A percentile compares a stretch with the other conserved stretches of the same genome.
Conservation (phyloP, 768 basidiomycete species). For the Leccinum rimulosum region DNA sequence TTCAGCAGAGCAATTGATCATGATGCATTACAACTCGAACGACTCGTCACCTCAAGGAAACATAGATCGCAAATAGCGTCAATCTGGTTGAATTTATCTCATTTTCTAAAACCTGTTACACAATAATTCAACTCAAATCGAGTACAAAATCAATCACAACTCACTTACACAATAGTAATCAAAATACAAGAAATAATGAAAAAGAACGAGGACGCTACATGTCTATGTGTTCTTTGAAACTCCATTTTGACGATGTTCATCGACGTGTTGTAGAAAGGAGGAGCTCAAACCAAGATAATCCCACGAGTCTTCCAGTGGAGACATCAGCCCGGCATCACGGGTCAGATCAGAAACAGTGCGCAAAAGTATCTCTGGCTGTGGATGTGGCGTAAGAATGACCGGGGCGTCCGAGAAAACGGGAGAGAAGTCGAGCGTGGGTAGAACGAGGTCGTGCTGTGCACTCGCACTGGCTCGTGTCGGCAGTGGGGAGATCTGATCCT, state of each 20-base stretch:
- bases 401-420: constrained; percentile 36
- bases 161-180: neutral
- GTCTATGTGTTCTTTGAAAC: neutral
- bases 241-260: neutral
- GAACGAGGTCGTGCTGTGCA: constrained; percentile 63
- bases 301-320: constrained; percentile 17
- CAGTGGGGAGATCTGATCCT: constrained; percentile 6
- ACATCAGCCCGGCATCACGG: constrained; percentile 5
- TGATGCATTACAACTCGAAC: constrained; percentile 3
- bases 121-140: neutral
- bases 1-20: constrained; percentile 4
- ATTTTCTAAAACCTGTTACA: neutral
- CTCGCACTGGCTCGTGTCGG: constrained; percentile 38
- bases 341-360: constrained; percentile 26
- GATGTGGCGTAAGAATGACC: constrained; percentile 3
- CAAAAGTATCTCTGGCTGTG: constrained; percentile 20
- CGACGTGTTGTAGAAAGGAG: constrained; percentile 17
- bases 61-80: neutral
- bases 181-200: neutral
- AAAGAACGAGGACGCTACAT: neutral
- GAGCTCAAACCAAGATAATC: constrained; percentile 16
- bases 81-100: neutral
- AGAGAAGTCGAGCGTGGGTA: constrained; percentile 78
- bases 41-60: neutral
- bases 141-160: neutral